Evolutionary conservation across 2,329 filamentous ascomycete species (phyloP).

Genomic region (Phoma herbarum): DNA sequence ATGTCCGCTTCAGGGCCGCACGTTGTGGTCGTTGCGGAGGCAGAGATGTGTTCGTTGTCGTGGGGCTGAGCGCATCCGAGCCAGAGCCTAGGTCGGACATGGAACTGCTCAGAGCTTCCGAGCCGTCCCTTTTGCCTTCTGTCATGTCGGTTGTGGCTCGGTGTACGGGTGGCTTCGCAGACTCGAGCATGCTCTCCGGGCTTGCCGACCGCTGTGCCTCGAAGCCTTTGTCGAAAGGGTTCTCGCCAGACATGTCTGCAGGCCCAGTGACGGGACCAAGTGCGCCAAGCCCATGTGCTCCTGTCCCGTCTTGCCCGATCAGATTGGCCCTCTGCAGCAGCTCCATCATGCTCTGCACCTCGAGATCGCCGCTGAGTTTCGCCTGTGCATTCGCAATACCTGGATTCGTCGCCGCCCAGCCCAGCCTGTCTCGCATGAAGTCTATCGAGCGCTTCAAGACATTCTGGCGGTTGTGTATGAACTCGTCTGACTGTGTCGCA

Average conservation of each 20-base stretch:
- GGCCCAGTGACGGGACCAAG: slow-evolving; percentile 81
- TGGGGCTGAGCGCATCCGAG: slow-evolving; percentile 28
- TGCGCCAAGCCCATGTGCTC: slow-evolving; percentile 57
- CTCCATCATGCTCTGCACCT: slow-evolving; percentile 91
- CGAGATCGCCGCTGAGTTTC: slow-evolving; percentile 80
- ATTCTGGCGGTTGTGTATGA: slow-evolving; percentile 89
- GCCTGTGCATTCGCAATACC: slow-evolving; percentile 85
- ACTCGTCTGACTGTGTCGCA: slow-evolving; percentile 91
- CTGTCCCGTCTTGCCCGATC: slow-evolving; percentile 72
- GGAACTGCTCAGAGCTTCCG: slow-evolving; percentile 26
- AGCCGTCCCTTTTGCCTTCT: slow-evolving; percentile 22
- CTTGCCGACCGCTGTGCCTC: slow-evolving; percentile 60
- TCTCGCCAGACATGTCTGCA: slow-evolving; percentile 74
- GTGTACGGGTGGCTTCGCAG: slow-evolving; percentile 31
- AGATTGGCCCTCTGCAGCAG: slow-evolving; percentile 83
- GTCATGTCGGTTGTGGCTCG: slow-evolving; percentile 23
- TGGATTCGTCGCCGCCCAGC: slow-evolving; percentile 78
- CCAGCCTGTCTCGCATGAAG: slow-evolving; percentile 93
- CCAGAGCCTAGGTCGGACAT: slow-evolving; percentile 36
- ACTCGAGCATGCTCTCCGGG: slow-evolving; percentile 51
- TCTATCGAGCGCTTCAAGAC: slow-evolving; percentile 93
- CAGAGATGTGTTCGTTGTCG: slow-evolving; percentile 27
- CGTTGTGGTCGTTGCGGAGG: slow-evolving; percentile 52
- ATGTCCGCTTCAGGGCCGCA: slow-evolving; percentile 81
- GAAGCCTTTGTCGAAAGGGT: slow-evolving; percentile 88